These are phyloP conservation scores for Citrus maxima DNA, from an alignment of 345 rosid genomes.

Conservation along the genomic window DNA sequence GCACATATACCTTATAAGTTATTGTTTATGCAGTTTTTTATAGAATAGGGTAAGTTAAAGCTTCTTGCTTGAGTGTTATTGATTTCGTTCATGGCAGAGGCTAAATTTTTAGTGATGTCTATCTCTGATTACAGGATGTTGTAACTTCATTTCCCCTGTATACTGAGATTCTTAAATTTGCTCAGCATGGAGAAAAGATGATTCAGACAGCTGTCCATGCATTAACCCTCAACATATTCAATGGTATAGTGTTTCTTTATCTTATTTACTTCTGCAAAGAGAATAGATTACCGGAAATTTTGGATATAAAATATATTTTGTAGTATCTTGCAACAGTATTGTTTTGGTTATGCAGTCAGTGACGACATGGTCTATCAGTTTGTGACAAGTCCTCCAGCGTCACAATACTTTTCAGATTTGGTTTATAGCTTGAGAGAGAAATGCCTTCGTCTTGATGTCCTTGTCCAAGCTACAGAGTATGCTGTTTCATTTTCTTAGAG, in stretches of 20 bases:
- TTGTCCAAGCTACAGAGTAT: slow-evolving; percentile 44
- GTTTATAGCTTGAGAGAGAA: slow-evolving; percentile 47
- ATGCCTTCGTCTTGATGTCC: slow-evolving; percentile 41
- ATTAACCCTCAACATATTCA: slow-evolving; percentile 56
- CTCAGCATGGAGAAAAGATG: slow-evolving; percentile 69
- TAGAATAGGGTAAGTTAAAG: not conserved
- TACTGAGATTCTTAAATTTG: slow-evolving; percentile 63
- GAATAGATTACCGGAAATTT: slow-evolving; percentile 4
- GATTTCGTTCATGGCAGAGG: not conserved
- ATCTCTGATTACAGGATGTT: slow-evolving; percentile 37
- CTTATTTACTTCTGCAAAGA: not conserved
- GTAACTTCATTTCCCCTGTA: slow-evolving; percentile 62
- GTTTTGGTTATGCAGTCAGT: slow-evolving; percentile 49
- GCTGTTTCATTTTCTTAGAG: slow-evolving; percentile 11
- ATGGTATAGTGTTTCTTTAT: slow-evolving; percentile 35
- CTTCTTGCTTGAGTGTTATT: not conserved
- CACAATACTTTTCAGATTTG: slow-evolving; percentile 57
- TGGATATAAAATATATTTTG: slow-evolving; percentile 4
- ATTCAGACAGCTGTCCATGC: slow-evolving; percentile 75
- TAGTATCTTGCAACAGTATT: slow-evolving; percentile 19
- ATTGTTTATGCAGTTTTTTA: not conserved
- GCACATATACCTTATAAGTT: not conserved
- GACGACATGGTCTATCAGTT: slow-evolving; percentile 55
- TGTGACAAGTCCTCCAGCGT: slow-evolving; percentile 52
- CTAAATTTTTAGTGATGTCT: not conserved